Conservation (phyloP, 257 asterid genomes). For the Nicotiana undulata region DNA sequence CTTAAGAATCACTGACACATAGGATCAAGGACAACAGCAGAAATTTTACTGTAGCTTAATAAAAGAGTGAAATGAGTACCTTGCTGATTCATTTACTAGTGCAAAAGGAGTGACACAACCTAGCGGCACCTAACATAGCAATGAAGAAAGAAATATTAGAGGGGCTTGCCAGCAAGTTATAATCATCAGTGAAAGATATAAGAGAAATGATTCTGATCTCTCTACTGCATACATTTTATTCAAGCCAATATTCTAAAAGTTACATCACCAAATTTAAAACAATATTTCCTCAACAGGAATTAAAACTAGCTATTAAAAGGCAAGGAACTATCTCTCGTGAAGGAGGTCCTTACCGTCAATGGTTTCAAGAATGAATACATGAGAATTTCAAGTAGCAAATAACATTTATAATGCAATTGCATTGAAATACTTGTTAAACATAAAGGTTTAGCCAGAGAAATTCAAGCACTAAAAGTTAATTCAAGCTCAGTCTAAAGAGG, state of each 20-base stretch:
- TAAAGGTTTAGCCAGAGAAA: not conserved
- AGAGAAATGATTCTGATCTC: not conserved
- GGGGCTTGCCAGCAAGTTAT: not conserved
- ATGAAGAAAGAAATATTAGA: constrained; percentile 4
- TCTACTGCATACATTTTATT: not conserved
- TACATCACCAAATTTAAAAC: not conserved
- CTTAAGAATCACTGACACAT: not conserved
- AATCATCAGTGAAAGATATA: not conserved
- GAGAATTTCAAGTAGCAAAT: not conserved
- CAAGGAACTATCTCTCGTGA: not conserved
- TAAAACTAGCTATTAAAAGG: not conserved
- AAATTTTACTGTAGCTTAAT: not conserved
- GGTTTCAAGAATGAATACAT: not conserved
- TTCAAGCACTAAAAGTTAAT: not conserved
- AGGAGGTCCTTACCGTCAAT: not conserved
- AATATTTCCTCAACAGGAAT: not conserved
- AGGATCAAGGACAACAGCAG: not conserved
- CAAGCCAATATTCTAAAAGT: not conserved
- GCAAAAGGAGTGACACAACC: constrained; percentile 96
- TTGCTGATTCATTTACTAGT: constrained; percentile 76
- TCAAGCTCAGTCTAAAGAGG: too few species aligned
- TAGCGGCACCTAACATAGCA: constrained; percentile 60
- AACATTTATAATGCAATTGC: not conserved
- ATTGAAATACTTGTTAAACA: not conserved
- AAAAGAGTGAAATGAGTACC: constrained; percentile 30